A percentile compares a stretch with the other conserved stretches of the same genome.
phyloP scores from a whole-genome alignment of 805 yeast genomes.

The Spathaspora hagerdaliae region DNA sequence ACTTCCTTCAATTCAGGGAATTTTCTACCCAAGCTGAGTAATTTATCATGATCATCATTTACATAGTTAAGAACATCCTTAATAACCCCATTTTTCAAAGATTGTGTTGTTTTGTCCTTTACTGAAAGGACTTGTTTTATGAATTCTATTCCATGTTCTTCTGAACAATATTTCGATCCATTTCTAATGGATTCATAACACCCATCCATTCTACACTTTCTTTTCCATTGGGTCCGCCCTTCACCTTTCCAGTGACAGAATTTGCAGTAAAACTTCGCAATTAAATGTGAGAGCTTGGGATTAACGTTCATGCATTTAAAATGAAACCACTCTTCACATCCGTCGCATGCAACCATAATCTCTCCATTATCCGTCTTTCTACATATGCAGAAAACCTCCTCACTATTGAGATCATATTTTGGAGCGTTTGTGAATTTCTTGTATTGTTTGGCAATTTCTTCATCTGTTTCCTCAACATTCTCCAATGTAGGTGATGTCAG shows the following conservation, averaged over 20 bases:
- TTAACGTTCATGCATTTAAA: constrained; percentile 69
- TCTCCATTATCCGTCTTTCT: constrained; percentile 73
- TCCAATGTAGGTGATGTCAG: constrained; percentile 1
- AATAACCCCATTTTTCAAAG: constrained; percentile 14
- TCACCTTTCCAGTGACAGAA: constrained; percentile 56
- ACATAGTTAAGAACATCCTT: constrained; percentile 22
- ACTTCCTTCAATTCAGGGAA: constrained; percentile 44
- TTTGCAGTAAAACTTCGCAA: constrained; percentile 67
- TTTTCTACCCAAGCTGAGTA: constrained; percentile 23
- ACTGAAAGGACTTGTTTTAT: constrained; percentile 23
- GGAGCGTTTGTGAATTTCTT: constrained; percentile 32
- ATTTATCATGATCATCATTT: constrained; percentile 14
- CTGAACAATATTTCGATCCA: constrained; percentile 68
- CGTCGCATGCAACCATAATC: constrained; percentile 92
- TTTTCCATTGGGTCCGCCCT: constrained; percentile 65
- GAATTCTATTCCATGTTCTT: constrained; percentile 60
- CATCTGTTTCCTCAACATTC: constrained; percentile 20
- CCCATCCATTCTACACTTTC: constrained; percentile 59
- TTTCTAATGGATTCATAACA: constrained; percentile 55
- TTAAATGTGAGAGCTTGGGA: constrained; percentile 46
- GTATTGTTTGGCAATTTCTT: constrained; percentile 33
- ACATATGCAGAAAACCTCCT: constrained; percentile 74
- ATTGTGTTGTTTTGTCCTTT: constrained; percentile 2
- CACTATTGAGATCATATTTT: constrained; percentile 46
- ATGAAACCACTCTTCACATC: constrained; percentile 95